Evolutionary conservation across 2,329 filamentous ascomycete species (phyloP).

Genomic region (Alternaria alternata): DNA sequence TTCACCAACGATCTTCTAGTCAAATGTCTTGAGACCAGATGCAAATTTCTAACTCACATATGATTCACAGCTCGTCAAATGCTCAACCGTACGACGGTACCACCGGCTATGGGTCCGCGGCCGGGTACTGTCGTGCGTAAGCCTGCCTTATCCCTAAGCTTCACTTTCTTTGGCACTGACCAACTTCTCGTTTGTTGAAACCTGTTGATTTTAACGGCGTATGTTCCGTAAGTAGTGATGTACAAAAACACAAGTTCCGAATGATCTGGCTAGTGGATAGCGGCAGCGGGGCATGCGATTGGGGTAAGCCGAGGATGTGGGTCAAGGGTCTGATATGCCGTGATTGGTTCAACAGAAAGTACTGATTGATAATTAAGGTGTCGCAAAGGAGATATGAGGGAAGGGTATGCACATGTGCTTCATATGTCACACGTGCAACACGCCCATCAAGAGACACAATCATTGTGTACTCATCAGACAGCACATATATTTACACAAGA

Average conservation of each 20-base stretch:
- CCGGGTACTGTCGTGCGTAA: conserved; percentile 18
- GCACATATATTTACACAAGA: neutral
- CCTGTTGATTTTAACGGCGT: too few relatives aligned
- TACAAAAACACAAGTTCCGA: neutral
- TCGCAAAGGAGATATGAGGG: neutral
- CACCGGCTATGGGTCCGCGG: conserved; percentile 18
- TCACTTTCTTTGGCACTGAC: neutral
- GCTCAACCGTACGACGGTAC: neutral
- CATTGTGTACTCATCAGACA: neutral
- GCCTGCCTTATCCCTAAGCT: neutral
- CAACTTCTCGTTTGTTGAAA: neutral
- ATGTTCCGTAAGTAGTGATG: neutral
- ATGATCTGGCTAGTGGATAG: neutral
- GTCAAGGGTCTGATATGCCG: neutral
- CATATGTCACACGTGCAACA: neutral
- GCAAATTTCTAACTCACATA: neutral
- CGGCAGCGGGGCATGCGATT: neutral
- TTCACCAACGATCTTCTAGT: neutral
- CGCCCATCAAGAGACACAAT: neutral
- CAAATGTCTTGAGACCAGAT: neutral
- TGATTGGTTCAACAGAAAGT: neutral
- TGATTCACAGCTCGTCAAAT: conserved; percentile 12
- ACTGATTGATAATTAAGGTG: neutral
- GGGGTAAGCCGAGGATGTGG: conserved; percentile 11
- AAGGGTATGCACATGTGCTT: neutral